Base-by-base conservation (phyloP, 1,284 basidiomycete genomes). In the Ceraceosorus bombacis region DNA sequence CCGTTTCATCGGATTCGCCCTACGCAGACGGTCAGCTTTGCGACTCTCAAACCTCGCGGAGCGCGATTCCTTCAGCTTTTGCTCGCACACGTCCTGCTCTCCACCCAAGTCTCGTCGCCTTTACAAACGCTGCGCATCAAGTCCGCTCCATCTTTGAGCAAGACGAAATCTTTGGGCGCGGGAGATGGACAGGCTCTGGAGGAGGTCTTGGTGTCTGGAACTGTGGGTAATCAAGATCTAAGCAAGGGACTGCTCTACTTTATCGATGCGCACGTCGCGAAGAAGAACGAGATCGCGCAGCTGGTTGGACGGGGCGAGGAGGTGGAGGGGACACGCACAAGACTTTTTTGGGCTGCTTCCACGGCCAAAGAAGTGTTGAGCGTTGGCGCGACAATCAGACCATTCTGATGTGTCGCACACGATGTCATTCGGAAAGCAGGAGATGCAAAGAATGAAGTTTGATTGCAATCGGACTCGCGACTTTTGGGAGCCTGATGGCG, bases 1-100 rank as follows among this genome's bases (percentile, higher is more conserved):
- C 27, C 27, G 27, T 27, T 27, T 27, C 27, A 27, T 27, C 27
- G 27, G 2, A 27, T 65, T 27, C 27, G 27, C 27, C 27, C 27
- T 27, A 27, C 27, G 5, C 68, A 72, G 50, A 64, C 69, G 7
- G 64, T 77, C 40, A 67, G 74, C 58, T 76, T 75, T 53, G 66
- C 68, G 0, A 15, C 51, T n/a, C 58, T 74, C 17, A 53, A 69
- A 5, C 58, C 58, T 5, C 49, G 57, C 1, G 66, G 66, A 0
- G 54, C 55, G 0, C 40, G 58, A 7, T 76, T 77, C 51, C 15
- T 75, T 6, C 73, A 68, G 17, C 62, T 68, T 4, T 50, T 77
- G 6, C 52, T 75, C 10, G 48, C 69, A 15, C 66, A 74, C 41
- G 17, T 61, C 41, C 54, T 77, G 5, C 64, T 75, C 5, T 65